Evolutionary conservation across 495 filamentous ascomycete genomes (phyloP).

Genomic region (Lophium mytilinum): DNA sequence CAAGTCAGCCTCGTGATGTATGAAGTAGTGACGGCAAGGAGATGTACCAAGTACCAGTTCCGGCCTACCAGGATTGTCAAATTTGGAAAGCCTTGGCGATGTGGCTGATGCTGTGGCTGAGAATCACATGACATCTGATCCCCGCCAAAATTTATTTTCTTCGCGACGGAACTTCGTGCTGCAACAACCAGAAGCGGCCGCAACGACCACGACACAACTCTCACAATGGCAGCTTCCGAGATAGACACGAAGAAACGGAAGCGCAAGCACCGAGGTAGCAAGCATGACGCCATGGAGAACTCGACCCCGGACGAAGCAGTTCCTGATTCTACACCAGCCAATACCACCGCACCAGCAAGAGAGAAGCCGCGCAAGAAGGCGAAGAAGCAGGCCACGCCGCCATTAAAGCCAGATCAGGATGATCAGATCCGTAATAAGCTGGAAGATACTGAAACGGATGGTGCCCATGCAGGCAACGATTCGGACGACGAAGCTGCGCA

Average conservation of each 20-base stretch:
- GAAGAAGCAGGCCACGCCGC: conserved; percentile 25
- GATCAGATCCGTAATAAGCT: not conserved
- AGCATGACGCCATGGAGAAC: conserved; percentile 4
- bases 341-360: not conserved
- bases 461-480: conserved; percentile 11
- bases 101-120: too few species aligned
- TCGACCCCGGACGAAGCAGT: not conserved
- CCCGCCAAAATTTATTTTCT: too few species aligned
- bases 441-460: conserved; percentile 17
- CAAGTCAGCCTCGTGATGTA: too few species aligned
- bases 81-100: too few species aligned
- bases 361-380: conserved; percentile 29
- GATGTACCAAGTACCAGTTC: too few species aligned
- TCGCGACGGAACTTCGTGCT: too few species aligned
- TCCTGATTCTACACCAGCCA: not conserved
- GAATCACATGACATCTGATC: too few species aligned
- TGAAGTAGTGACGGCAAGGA: too few species aligned
- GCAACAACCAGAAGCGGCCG: too few species aligned
- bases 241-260: conserved; percentile 30
- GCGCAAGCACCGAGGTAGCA: conserved; percentile 28
- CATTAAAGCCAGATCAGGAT: conserved; percentile 6
- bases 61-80: too few species aligned
- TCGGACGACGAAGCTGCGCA: conserved; percentile 1
- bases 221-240: conserved; percentile 22
- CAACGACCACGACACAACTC: too few species aligned